Evolutionary conservation across 1,139 yeast genomes (phyloP), one percentile per base, ranked within the genome.

Genomic region (Magnusiomyces starmeri): DNA sequence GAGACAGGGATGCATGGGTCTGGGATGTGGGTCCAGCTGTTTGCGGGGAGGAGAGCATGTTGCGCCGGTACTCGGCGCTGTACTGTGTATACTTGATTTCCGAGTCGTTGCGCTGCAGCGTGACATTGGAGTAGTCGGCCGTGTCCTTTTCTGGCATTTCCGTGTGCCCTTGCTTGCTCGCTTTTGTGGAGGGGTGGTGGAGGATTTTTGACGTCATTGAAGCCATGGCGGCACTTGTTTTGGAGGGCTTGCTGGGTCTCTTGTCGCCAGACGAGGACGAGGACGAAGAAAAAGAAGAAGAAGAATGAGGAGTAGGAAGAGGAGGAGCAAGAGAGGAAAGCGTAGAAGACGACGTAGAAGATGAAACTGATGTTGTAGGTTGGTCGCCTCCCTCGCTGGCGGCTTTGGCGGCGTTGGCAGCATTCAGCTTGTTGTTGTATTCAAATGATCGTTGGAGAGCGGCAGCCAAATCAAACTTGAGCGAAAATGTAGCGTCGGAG

Each of bases 401-500:
- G 14, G 12, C 34, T 9, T 22, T 8, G 8, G 43, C 24, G 9
- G n/a, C 24, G 14, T 39, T 39, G 7, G 43, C 43, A 9, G 18
- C 8, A 4, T 7, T 4, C 18, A 42, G 51, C 22, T 48, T 47
- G 26, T 53, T 52, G 22, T 50, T 45, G 8, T 46, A 18, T n/a
- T 46, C 47, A 21, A 53, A 48, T 1, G 53, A 42, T 1, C 50
- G 34, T 37, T 49, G 52, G 2, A 53, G 42, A 20, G 56, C 56
- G 14, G 53, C 45, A 12, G 53, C 53, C 43, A 53, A 32, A 32
- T 53, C 56, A 46, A 53, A 53, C 35, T 53, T 53, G 18, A 53
- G 49, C 4, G 53, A 50, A 43, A 53, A 53, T 22, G 56, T 53
- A 3, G 56, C 56, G 18, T 53, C 56, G 12, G 53, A 45, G 43